A percentile compares a stretch with the other conserved stretches of the same genome.
phyloP scores from a whole-genome alignment of 1,284 basidiomycete species.

The Rhodotorula sp. region DNA sequence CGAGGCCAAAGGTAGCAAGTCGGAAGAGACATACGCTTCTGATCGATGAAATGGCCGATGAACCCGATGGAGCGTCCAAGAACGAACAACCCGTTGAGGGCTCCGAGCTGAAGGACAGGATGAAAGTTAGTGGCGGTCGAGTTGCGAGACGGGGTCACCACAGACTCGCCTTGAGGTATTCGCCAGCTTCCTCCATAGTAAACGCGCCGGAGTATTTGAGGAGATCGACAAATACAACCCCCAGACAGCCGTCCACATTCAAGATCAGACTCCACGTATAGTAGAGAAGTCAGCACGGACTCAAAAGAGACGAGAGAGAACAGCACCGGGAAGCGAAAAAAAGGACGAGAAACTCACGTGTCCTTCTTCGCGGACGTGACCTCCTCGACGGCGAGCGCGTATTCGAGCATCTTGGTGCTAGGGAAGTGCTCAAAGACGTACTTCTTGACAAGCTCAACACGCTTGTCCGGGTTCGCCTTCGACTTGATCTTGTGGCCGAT shows the following conservation, averaged over 20 bases:
- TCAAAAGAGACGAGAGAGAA: no score
- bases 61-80: conserved; percentile 93
- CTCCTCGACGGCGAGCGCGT: conserved; percentile 96
- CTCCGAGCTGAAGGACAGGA: conserved; percentile 53
- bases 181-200: conserved; percentile 90
- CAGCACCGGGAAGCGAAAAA: no score
- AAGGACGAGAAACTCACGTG: not conserved
- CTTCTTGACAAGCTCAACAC: conserved; percentile 97
- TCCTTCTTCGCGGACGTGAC: conserved; percentile 94
- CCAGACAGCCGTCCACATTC: conserved; percentile 57
- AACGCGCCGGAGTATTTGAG: conserved; percentile 77
- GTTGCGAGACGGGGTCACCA: no score
- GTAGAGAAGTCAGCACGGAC: no score
- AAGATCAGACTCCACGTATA: conserved; percentile 60
- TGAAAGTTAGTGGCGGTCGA: no score
- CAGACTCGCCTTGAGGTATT: conserved; percentile 79
- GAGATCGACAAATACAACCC: conserved; percentile 76
- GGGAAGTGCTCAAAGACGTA: conserved; percentile 96
- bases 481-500: conserved; percentile 99
- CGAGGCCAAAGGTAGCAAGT: no score
- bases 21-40: conserved; percentile 58
- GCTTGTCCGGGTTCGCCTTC: conserved; percentile 58
- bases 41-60: conserved; percentile 57
- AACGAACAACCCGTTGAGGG: conserved; percentile 94
- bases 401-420: conserved; percentile 71